Percentiles rank a stretch among this genome's conserved stretches.
These are phyloP conservation scores for Hypoxylon rubiginosum DNA, from an alignment of 2,329 filamentous ascomycete genomes.

Conservation along the genomic window DNA sequence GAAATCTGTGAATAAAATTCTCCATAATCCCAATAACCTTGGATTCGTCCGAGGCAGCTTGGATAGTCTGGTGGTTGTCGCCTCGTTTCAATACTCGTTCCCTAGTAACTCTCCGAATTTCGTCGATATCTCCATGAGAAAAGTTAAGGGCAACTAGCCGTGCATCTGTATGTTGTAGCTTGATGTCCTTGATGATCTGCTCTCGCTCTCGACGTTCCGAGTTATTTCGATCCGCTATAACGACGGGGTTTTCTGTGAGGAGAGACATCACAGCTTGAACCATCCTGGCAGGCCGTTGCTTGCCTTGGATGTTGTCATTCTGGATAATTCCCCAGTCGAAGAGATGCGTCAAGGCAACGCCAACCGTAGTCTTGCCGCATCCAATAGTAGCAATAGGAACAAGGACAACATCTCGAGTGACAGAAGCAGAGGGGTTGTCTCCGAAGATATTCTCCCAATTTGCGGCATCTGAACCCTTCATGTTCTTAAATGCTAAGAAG, in stretches of 20 bases:
- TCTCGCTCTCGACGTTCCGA: conserved; percentile 88
- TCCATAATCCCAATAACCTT: conserved; percentile 96
- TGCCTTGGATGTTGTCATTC: conserved; percentile 93
- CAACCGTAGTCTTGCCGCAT: conserved; percentile 96
- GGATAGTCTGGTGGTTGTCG: conserved; percentile 98
- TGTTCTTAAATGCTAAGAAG: conserved; percentile 84
- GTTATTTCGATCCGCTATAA: conserved; percentile 95
- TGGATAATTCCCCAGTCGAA: conserved; percentile 95
- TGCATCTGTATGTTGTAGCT: conserved; percentile 70
- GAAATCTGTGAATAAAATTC: conserved; percentile 88
- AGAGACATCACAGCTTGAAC: conserved; percentile 76
- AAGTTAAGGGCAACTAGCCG: conserved; percentile 90
- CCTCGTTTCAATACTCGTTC: conserved; percentile 86
- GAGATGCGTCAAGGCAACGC: conserved; percentile 82
- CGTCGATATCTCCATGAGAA: conserved; percentile 81
- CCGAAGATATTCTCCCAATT: conserved; percentile 74
- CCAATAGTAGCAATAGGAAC: conserved; percentile 93
- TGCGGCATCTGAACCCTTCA: conserved; percentile 91
- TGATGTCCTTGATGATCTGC: conserved; percentile 87
- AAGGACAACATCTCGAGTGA: conserved; percentile 80
- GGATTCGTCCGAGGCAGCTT: conserved; percentile 77
- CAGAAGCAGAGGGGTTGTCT: conserved; percentile 60
- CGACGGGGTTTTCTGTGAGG: conserved; percentile 75
- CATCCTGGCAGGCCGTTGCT: conserved; percentile 82
- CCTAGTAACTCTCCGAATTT: conserved; percentile 80